A percentile compares a stretch with the other conserved stretches of the same genome.
Conservation (phyloP, 2,329 filamentous ascomycete genomes). For the Ophiosphaerella herpotricha region DNA sequence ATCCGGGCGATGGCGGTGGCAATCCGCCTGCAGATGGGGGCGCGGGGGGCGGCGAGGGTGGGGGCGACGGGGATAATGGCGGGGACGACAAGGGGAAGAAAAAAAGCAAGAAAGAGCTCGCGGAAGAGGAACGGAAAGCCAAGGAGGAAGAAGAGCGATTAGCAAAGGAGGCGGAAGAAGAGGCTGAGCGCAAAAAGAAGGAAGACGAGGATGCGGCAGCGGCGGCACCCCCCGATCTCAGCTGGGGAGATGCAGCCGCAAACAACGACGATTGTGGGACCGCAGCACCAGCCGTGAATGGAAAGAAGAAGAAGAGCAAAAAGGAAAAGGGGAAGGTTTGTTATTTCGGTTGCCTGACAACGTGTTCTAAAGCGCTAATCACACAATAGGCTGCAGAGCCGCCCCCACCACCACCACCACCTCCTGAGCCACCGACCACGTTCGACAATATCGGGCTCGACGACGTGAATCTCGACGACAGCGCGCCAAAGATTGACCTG, state of each 20-base stretch:
- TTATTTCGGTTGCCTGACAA: conserved; percentile 39
- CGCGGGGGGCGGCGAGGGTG: conserved; percentile 40
- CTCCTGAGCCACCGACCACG: conserved; percentile 39
- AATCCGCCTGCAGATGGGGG: conserved; percentile 44
- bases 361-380: conserved; percentile 36
- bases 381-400: conserved; percentile 30
- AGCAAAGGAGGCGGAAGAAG: conserved; percentile 46
- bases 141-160: conserved; percentile 44
- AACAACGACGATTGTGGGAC: conserved; percentile 37
- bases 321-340: conserved; percentile 49
- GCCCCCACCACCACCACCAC: conserved; percentile 27
- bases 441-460: conserved; percentile 55
- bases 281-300: conserved; percentile 31
- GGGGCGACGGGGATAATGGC: conserved; percentile 41
- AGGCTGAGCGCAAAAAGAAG: conserved; percentile 44
- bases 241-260: conserved; percentile 35
- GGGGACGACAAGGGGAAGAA: conserved; percentile 48
- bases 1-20: conserved; percentile 37
- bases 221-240: conserved; percentile 19
- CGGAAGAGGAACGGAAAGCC: conserved; percentile 42
- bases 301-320: conserved; percentile 46
- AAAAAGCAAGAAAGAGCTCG: conserved; percentile 43
- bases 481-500: conserved; percentile 54
- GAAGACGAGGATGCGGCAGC: conserved; percentile 42
- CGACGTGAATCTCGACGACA: conserved; percentile 32